Base-by-base conservation (phyloP, 257 asterid genomes). In the Lavandula angustifolia region DNA sequence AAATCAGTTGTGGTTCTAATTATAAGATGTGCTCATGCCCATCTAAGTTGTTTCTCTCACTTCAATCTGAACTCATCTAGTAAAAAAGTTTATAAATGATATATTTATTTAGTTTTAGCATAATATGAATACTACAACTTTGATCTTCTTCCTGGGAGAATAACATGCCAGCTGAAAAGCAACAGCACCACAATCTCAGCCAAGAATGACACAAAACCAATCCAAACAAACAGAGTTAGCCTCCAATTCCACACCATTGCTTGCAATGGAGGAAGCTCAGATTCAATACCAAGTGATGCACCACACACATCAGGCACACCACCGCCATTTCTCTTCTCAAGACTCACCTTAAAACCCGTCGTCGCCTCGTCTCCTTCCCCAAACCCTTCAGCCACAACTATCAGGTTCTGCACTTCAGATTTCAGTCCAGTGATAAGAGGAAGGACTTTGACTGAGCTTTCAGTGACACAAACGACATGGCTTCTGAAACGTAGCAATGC, bases 401-500 rank as follows among this genome's bases (percentile, higher is more conserved):
- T 4, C 49, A 57, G 49, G 2, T 57, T 17, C 5, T 57, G 63
- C 1, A 40, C 33, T 6, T 57, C 49, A 3, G 49, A 57, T 37
- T 16, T 16, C 33, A 57, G 5, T 16, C 63, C 49, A 0, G 35
- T 9, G 3, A 57, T 32, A 10, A 9, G 7, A 3, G 62, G 47
- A 9, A 35, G 7, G 7, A 33, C 38, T 9, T 57, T 57, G 3
- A 57, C 5, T 7, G 34, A 57, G 4, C 49, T 57, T 22, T 57
- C 63, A 3, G 35, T 16, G 0, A 3, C 63, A 9, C 63, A 48
- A 5, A 57, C 5, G 9, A 48, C 9, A 13, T 16, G 16, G 5
- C 63, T 38, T 57, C 37, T 57, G 5, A 57, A 57, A 38, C 63
- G 63, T 10, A 57, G 48, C 63, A 57, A 37, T 5, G 47, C 10